A percentile compares a stretch with the other conserved stretches of the same genome.
phyloP scores from a whole-genome alignment of 2,329 filamentous ascomycete genomes.

The Tolypocladium endophyticum region DNA sequence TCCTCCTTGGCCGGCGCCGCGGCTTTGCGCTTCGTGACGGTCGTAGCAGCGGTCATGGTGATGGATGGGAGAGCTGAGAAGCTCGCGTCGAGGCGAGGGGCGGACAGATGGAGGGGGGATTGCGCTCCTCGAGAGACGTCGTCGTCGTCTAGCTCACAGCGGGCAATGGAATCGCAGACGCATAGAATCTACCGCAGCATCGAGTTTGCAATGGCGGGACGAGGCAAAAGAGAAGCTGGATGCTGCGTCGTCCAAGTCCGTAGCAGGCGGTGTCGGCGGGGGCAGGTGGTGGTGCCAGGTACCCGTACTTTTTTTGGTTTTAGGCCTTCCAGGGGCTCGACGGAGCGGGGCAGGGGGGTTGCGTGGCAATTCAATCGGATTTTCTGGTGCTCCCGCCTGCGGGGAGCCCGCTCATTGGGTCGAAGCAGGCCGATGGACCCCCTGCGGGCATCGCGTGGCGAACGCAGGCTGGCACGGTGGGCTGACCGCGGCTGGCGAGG shows the following conservation, averaged over 20 bases:
- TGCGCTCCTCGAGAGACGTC: not conserved
- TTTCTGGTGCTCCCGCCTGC: not conserved
- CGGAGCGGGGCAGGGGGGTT: not conserved
- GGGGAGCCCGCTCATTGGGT: not conserved
- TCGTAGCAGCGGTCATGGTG: constrained; percentile 19
- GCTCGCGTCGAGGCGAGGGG: not conserved
- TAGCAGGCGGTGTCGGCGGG: not conserved
- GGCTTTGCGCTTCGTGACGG: constrained; percentile 18
- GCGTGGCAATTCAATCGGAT: not conserved
- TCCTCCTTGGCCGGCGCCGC: constrained; percentile 4
- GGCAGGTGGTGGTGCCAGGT: not conserved
- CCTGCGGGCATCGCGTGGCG: not conserved
- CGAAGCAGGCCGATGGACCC: not conserved
- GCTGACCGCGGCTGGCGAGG: not conserved
- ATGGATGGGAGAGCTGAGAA: not conserved
- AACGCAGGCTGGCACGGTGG: not conserved
- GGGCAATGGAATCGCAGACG: not conserved
- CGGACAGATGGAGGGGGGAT: not conserved
- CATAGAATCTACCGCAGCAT: not conserved
- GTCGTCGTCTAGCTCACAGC: not conserved
- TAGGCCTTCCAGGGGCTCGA: not conserved
- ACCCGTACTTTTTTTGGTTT: not conserved
- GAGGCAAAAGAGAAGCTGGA: not conserved
- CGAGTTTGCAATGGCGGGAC: not conserved
- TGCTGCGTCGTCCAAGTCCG: not conserved